Conservation (phyloP, 2,329 filamentous ascomycete genomes). For the Talaromyces marneffei region DNA sequence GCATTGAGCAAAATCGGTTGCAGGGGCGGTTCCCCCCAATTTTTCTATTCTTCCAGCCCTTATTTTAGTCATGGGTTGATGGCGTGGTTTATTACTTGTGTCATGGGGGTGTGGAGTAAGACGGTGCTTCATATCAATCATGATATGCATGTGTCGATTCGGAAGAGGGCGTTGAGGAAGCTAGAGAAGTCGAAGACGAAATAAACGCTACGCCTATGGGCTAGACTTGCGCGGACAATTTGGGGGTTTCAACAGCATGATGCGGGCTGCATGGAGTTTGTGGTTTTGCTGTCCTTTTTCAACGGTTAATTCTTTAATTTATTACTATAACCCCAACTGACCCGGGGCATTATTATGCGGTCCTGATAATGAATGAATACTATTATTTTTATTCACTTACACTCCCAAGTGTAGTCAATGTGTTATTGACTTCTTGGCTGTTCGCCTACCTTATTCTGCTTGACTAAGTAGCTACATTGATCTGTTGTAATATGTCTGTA, state of each 20-base stretch:
- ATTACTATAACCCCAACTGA: background rate
- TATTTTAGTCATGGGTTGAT: conserved; percentile 89
- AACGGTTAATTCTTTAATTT: background rate
- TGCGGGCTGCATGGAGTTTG: background rate
- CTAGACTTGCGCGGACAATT: background rate
- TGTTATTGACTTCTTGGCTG: background rate
- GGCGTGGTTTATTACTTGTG: conserved; percentile 68
- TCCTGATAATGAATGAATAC: background rate
- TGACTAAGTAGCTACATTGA: background rate
- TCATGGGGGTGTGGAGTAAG: conserved; percentile 54
- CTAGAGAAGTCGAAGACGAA: conserved; percentile 60
- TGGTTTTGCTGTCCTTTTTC: too few relatives aligned
- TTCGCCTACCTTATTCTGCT: background rate
- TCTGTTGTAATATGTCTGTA: too few relatives aligned
- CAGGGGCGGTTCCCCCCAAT: conserved; percentile 68
- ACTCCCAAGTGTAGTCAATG: background rate
- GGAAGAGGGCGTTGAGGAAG: conserved; percentile 76
- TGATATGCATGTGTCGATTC: conserved; percentile 74
- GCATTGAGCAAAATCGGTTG: conserved; percentile 74
- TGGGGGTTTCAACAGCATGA: background rate
- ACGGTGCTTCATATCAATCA: conserved; percentile 57
- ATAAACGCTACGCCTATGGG: background rate
- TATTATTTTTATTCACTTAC: background rate
- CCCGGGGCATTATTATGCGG: background rate
- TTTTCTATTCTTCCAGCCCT: conserved; percentile 79